These are phyloP conservation scores for Aspergillus brasiliensis DNA, from an alignment of 2,329 filamentous ascomycete genomes.

Conservation along the genomic window DNA sequence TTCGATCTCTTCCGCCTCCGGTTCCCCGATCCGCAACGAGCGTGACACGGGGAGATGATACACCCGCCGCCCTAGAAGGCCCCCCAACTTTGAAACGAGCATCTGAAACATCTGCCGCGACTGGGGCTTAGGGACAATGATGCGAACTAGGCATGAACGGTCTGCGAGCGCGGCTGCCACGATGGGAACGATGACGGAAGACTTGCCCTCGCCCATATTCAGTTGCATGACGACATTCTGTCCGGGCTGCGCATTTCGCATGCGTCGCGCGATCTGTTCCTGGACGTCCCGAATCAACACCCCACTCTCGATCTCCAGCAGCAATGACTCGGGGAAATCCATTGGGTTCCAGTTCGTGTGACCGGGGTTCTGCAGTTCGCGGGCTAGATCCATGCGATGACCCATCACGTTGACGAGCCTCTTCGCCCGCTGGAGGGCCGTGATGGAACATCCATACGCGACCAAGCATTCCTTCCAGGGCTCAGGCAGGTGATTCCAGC, in stretches of 20 bases:
- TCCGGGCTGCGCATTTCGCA: constrained; percentile 47
- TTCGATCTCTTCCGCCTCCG: constrained; percentile 40
- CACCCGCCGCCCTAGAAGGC: constrained; percentile 47
- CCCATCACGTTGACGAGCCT: constrained; percentile 24
- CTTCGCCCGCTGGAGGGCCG: constrained; percentile 30
- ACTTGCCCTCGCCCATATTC: constrained; percentile 74
- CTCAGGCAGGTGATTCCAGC: constrained; percentile 13
- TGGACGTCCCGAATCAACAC: constrained; percentile 65
- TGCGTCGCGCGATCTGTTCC: constrained; percentile 58
- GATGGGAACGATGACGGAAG: constrained; percentile 69
- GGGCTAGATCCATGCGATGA: constrained; percentile 21
- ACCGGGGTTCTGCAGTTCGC: constrained; percentile 53
- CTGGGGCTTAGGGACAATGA: constrained; percentile 64
- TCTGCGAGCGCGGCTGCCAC: constrained; percentile 58
- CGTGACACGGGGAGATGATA: constrained; percentile 54
- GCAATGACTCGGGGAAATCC: constrained; percentile 60
- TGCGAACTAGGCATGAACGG: constrained; percentile 52
- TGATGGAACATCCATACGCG: constrained; percentile 30
- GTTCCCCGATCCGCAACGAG: constrained; percentile 38
- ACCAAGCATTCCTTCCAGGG: constrained; percentile 26
- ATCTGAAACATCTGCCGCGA: constrained; percentile 58
- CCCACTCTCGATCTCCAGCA: constrained; percentile 66
- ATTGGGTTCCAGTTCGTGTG: constrained; percentile 59
- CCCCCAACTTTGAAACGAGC: constrained; percentile 48
- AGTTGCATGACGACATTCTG: constrained; percentile 63